A percentile compares a stretch with the other conserved stretches of the same genome.
These are phyloP conservation scores for Hirschioporus abietinus DNA, from an alignment of 768 basidiomycete species.

Conservation along the genomic window DNA sequence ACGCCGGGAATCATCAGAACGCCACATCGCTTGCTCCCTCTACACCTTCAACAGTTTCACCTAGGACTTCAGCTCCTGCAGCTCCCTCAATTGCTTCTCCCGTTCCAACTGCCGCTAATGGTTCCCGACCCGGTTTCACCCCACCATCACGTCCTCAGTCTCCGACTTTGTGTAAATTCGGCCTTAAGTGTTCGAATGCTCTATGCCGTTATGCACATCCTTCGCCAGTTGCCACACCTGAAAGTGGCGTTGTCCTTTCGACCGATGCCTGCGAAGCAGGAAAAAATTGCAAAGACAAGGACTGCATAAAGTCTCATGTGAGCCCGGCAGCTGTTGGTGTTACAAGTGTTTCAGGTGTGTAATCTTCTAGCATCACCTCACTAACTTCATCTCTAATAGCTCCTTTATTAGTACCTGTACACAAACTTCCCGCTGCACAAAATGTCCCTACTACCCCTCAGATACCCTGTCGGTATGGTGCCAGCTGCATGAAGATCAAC, in stretches of 20 bases:
- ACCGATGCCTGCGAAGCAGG: constrained; percentile 91
- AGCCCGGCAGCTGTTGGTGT: constrained; percentile 62
- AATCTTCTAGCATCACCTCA: constrained; percentile 32
- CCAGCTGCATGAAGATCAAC: constrained; percentile 58
- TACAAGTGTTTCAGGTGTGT: constrained; percentile 16
- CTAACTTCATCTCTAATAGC: background rate
- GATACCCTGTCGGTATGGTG: constrained; percentile 63
- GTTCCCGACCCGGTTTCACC: constrained; percentile 40
- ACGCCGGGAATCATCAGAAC: constrained; percentile 11
- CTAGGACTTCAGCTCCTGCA: constrained; percentile 16
- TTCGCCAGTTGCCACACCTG: constrained; percentile 92
- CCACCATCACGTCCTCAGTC: constrained; percentile 79
- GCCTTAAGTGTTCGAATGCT: constrained; percentile 84
- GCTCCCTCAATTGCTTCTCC: constrained; percentile 18
- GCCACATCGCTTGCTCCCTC: constrained; percentile 16
- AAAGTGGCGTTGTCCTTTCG: constrained; percentile 91
- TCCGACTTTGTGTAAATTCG: constrained; percentile 91
- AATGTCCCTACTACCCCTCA: constrained; percentile 19
- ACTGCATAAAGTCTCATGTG: constrained; percentile 88
- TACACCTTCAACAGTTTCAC: constrained; percentile 15
- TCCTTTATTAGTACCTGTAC: constrained; percentile 3
- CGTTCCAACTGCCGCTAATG: constrained; percentile 21
- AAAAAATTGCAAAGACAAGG: constrained; percentile 86
- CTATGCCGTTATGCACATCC: constrained; percentile 92
- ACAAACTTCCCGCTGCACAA: constrained; percentile 34